These are phyloP conservation scores for Pisolithus microcarpus DNA, from an alignment of 768 basidiomycete genomes.

Conservation along the genomic window DNA sequence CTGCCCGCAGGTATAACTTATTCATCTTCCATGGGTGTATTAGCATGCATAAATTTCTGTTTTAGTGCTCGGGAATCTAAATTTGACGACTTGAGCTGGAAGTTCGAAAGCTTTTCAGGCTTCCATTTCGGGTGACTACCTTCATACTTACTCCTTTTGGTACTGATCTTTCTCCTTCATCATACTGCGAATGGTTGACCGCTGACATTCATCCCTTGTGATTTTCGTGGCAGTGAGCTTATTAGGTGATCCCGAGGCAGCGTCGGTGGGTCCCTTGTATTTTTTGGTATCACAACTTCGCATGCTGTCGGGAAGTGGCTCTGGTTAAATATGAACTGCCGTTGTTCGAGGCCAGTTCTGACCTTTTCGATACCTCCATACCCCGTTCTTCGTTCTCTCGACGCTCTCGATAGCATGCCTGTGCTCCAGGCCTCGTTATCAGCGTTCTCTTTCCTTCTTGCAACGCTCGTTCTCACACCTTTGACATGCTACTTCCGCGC, in stretches of 20 bases:
- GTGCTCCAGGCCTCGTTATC: slow-evolving; percentile 28
- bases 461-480: slow-evolving; percentile 34
- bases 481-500: slow-evolving; percentile 34
- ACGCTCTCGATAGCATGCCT: slow-evolving; percentile 2
- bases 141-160: slow-evolving; percentile 21
- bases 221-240: slow-evolving; percentile 19
- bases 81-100: not conserved
- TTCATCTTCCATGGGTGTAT: no score
- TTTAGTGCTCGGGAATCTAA: not conserved
- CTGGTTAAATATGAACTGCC: no score
- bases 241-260: slow-evolving; percentile 7
- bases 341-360: no score
- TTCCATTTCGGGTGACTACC: slow-evolving; percentile 24
- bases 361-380: slow-evolving; percentile 7
- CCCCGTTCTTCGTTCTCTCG: slow-evolving; percentile 3
- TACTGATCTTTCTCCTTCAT: slow-evolving; percentile 9
- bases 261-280: slow-evolving; percentile 11
- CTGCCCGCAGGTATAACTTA: no score
- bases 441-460: slow-evolving; percentile 39
- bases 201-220: slow-evolving; percentile 17
- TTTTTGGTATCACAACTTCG: not conserved
- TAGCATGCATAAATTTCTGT: not conserved
- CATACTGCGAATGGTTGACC: not conserved
- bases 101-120: slow-evolving; percentile 7
- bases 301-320: no score